Evolutionary conservation across 345 rosid genomes (phyloP), one percentile per base, ranked within the genome.

Genomic region (Syzygium jambos): DNA sequence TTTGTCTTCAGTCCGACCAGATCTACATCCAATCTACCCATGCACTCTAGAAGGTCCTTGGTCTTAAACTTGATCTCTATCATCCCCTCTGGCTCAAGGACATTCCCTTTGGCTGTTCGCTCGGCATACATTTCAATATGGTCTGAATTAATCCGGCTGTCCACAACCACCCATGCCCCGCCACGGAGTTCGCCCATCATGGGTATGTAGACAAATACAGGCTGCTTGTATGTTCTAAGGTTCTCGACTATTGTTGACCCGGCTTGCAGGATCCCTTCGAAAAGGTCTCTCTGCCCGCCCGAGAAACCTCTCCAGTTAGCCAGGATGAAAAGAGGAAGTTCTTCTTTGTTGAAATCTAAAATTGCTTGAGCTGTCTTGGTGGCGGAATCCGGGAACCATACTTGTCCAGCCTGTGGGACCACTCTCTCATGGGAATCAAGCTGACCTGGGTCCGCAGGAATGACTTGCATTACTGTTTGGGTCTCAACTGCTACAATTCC

Each of bases 261-360:
- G 16, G 99, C 99, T 93, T 98, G 99, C 89, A 98, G 99, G 90
- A 98, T 98, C 88, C 99, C 99, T 93, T 98, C 99, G 59, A 98
- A 98, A 83, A 98, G 96, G 90, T 98, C 99, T 89, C 99, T 92
- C 91, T 98, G 99, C 77, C 99, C 99, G 77, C 99, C 99, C 4
- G 99, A 98, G 93, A 98, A 98, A 59, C 99, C 99, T 91, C 99
- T 94, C 99, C 99, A 98, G 89, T 98, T 98, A 52, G 99, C 99
- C 73, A 98, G 94, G 89, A 98, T 96, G 92, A 98, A 96, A 89
- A 98, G 93, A 3, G 99, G 99, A 86, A 98, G 96, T 93, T 92
- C 99, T 91, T 98, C 99, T 87, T 90, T 90, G 93, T 98, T 95
- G 91, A 98, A 98, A 95, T 98, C 99, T 92, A 98, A 90, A 87